Conservation (phyloP, 148 eudicot species). For the Vaccinium corymbosum region DNA sequence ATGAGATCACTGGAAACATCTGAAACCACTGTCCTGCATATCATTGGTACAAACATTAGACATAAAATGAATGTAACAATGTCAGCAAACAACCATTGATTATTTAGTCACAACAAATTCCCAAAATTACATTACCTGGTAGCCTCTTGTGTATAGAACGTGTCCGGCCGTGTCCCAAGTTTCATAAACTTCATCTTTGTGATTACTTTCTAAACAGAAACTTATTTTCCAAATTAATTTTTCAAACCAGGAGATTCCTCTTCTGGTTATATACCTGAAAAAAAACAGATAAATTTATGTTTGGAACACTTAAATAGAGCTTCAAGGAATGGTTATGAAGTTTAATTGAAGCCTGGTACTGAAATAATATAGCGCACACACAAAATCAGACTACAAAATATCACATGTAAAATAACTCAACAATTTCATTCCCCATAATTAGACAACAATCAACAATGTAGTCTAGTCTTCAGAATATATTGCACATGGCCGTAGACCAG, state of each 20-base stretch:
- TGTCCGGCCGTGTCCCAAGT: constrained; percentile 55
- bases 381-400: too few relatives aligned
- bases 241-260: not conserved
- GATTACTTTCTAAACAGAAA: not conserved
- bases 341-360: too few relatives aligned
- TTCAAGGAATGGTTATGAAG: too few relatives aligned
- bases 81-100: not conserved
- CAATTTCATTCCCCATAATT: not conserved
- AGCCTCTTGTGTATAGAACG: constrained; percentile 59
- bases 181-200: constrained; percentile 64
- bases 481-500: not conserved
- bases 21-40: constrained; percentile 47
- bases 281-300: not conserved
- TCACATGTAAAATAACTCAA: too few relatives aligned
- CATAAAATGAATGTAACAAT: not conserved
- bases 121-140: constrained; percentile 34
- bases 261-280: not conserved
- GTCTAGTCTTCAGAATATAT: not conserved
- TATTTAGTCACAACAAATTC: not conserved
- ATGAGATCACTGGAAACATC: constrained; percentile 45
- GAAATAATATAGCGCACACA: too few relatives aligned
- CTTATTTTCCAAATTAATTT: not conserved
- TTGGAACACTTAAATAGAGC: not conserved
- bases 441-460: not conserved
- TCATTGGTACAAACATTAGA: not conserved